These are phyloP conservation scores for Tricladium varicosporioides DNA, from an alignment of 2,329 filamentous ascomycete genomes.

Conservation along the genomic window DNA sequence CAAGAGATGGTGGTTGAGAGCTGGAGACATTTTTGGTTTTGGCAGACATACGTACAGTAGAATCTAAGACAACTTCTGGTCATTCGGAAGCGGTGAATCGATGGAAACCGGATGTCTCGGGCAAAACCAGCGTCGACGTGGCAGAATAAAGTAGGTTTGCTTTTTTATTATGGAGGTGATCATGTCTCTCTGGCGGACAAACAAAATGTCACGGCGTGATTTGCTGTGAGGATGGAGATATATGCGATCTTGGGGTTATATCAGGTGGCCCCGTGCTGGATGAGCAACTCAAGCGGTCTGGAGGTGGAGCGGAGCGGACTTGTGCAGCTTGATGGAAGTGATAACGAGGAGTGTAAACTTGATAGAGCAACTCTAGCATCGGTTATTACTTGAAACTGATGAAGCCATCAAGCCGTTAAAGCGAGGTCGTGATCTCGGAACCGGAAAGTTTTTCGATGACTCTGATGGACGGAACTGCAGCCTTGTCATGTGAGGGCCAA, in stretches of 20 bases:
- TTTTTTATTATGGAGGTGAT: not conserved
- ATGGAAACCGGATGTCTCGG: constrained; percentile 10
- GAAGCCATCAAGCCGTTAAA: not conserved
- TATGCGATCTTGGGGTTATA: constrained; percentile 1
- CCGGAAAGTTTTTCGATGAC: not conserved
- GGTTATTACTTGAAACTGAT: not conserved
- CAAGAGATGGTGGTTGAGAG: not conserved
- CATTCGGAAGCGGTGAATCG: not conserved
- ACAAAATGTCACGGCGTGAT: not conserved
- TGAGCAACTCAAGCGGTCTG: not conserved
- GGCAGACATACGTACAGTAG: too few species aligned
- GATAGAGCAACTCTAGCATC: not conserved
- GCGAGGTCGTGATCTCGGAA: not conserved
- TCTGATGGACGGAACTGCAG: not conserved
- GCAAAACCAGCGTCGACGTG: not conserved
- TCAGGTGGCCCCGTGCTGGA: too few species aligned
- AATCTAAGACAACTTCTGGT: not conserved
- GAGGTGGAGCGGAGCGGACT: not conserved
- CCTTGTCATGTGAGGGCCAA: not conserved
- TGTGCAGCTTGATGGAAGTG: not conserved
- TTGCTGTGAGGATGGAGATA: not conserved
- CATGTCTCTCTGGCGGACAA: not conserved
- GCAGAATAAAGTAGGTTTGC: constrained; percentile 1
- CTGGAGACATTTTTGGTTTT: too few species aligned
- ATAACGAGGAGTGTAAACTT: not conserved